Evolutionary conservation across 2,329 filamentous ascomycete genomes (phyloP).

Genomic region (Sporothrix protearum): DNA sequence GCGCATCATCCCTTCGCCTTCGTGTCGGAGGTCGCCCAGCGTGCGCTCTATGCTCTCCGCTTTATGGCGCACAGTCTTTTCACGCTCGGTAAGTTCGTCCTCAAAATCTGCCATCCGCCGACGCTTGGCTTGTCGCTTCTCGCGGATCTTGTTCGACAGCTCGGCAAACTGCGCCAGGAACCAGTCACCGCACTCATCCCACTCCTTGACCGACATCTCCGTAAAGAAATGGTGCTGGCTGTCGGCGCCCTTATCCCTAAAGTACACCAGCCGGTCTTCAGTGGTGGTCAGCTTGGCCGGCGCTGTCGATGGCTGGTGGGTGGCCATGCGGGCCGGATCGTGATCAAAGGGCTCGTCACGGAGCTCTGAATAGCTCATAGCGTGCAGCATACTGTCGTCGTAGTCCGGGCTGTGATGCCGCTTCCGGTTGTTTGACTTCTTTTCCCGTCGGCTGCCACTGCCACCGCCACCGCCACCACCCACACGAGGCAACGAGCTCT

Average conservation of each 20-base stretch:
- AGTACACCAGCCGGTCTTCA: conserved; percentile 49
- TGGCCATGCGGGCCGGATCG: conserved; percentile 49
- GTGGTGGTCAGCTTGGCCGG: conserved; percentile 42
- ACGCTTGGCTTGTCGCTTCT: conserved; percentile 50
- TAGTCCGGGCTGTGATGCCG: conserved; percentile 51
- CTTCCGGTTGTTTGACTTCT: conserved; percentile 37
- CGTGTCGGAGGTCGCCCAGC: conserved; percentile 52
- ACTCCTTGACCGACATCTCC: conserved; percentile 53
- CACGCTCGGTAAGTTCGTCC: conserved; percentile 51
- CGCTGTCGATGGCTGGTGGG: conserved; percentile 33
- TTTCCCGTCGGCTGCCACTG: conserved; percentile 18
- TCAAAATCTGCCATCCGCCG: conserved; percentile 51
- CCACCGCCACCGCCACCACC: background rate
- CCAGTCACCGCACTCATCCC: conserved; percentile 60
- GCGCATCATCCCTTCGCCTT: conserved; percentile 55
- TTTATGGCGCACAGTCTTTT: conserved; percentile 52
- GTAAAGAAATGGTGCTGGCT: conserved; percentile 50
- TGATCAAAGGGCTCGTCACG: conserved; percentile 54
- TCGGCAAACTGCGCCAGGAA: conserved; percentile 53
- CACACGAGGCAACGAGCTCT: conserved; percentile 28
- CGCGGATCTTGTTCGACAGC: conserved; percentile 48
- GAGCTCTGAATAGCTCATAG: conserved; percentile 52
- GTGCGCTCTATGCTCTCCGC: conserved; percentile 54
- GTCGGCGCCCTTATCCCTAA: conserved; percentile 43
- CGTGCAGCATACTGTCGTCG: conserved; percentile 51